Evolutionary conservation across 2,329 filamentous ascomycete species (phyloP), one percentile per base, ranked within the genome.

Genomic region (Aspergillus ochraceus): DNA sequence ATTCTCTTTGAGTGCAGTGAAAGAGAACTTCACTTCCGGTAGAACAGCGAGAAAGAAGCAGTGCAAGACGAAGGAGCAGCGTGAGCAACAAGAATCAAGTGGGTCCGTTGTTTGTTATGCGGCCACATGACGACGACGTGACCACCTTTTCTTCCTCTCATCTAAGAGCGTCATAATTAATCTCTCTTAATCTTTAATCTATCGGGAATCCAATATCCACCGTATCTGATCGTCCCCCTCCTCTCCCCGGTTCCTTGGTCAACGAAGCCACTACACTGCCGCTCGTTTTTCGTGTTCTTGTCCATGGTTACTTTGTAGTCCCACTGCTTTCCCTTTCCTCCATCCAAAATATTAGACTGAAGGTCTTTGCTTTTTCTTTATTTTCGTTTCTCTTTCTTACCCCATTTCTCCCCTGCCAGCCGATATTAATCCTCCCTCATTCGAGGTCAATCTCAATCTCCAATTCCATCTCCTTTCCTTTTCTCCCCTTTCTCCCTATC

Each of bases 161-260:
- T 22, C 22, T 22, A 2, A 29, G 26, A 8, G 26, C 26, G 32
- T 36, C 32, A 36, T 36, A 14, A 36, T 36, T 36, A 36, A 36
- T 36, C 32, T 12, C 32, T 36, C 32, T 36, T 12, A 36, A 36
- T 36, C 32, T 36, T 36, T 36, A 36, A 36, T 36, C 19, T 46
- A 46, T 46, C 42, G 36, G 29, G 46, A 30, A 20, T 47, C 30
- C 24, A 24, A 5, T 24, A 24, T 24, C 20, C 17, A 42, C 55
- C 52, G 8, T 32, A 50, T 51, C 22, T 54, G 58, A 63, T 63
- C 59, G 39, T 62, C 57, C 46, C n/a, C 20, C 26, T 29, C 26
- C 29, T 59, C 57, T 22, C 19, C 36, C 45, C 36, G 32, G 55
- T 63, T 61, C 42, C 59, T 59, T 63, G 56, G 59, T 61, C 59